Percentiles rank a stretch among this genome's conserved stretches.
Conservation (phyloP, 225 moss, liverwort and hornwort genomes). For the Takakia lepidozioides region DNA sequence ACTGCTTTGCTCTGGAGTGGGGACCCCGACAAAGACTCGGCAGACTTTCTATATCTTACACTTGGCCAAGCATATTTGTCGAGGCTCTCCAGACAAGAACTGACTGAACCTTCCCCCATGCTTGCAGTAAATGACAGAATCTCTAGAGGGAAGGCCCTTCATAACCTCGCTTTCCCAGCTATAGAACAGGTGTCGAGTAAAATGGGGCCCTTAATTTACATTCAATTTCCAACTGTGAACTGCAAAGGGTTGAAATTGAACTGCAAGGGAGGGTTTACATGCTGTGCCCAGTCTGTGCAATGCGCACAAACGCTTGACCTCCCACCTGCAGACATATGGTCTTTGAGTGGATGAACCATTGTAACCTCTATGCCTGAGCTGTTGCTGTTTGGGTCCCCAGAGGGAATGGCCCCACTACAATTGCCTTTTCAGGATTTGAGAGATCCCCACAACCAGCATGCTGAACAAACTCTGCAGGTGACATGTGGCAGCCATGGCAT, state of each 20-base stretch:
- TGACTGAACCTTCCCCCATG: not conserved
- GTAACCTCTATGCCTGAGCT: conserved; percentile 39
- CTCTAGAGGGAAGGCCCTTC: not conserved
- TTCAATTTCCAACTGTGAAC: not conserved
- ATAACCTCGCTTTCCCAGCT: not conserved
- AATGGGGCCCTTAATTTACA: not conserved
- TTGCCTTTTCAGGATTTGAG: conserved; percentile 65
- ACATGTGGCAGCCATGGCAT: conserved; percentile 78
- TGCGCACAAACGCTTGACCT: not conserved
- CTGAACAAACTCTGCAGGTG: conserved; percentile 66
- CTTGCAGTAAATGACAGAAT: not conserved
- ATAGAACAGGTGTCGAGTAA: not conserved
- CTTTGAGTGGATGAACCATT: not conserved
- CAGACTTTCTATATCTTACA: conserved; percentile 13
- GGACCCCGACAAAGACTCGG: conserved; percentile 7
- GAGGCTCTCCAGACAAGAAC: conserved; percentile 5
- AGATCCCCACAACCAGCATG: conserved; percentile 74
- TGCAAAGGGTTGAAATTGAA: not conserved
- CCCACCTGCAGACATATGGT: not conserved
- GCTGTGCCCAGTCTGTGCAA: not conserved
- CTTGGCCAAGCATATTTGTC: conserved; percentile 9
- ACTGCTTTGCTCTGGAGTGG: too few species aligned
- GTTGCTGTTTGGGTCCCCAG: conserved; percentile 39
- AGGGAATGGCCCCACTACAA: conserved; percentile 49
- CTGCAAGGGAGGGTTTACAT: not conserved